Conservation (phyloP, 2,329 filamentous ascomycete genomes). For the Botrytis pseudocinerea region DNA sequence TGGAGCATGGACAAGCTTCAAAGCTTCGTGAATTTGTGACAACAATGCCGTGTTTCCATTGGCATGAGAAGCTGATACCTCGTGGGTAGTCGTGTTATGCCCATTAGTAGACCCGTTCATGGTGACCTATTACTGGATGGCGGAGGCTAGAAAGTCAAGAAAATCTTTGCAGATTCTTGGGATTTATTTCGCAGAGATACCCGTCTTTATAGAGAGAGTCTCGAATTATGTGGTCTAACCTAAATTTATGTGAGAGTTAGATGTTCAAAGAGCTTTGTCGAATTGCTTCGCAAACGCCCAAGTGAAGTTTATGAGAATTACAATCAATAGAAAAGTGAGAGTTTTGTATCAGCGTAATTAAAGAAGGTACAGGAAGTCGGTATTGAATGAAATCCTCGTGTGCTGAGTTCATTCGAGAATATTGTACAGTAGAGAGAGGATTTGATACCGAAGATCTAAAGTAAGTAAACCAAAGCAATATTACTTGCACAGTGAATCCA, state of each 20-base stretch:
- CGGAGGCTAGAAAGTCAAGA: not conserved
- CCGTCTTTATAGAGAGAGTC: not conserved
- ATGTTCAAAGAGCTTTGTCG: conserved; percentile 20
- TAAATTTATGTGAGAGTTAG: conserved; percentile 4
- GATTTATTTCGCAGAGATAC: not conserved
- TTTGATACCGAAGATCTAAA: not conserved
- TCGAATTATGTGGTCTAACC: conserved; percentile 9
- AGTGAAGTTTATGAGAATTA: conserved; percentile 15
- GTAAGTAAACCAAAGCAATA: not conserved
- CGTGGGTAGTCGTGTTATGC: conserved; percentile 26
- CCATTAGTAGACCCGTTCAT: conserved; percentile 38
- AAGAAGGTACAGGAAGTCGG: conserved; percentile 14
- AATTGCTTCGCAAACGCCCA: conserved; percentile 6
- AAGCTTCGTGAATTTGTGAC: conserved; percentile 74
- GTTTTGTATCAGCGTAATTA: conserved; percentile 7
- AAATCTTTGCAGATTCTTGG: not conserved
- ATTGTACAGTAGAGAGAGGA: conserved; percentile 14
- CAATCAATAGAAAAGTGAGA: conserved; percentile 6
- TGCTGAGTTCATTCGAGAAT: conserved; percentile 11
- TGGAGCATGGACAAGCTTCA: conserved; percentile 84
- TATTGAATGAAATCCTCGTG: conserved; percentile 9
- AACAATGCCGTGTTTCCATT: conserved; percentile 51
- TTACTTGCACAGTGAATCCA: conserved; percentile 1
- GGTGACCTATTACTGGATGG: conserved; percentile 18
- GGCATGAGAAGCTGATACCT: conserved; percentile 35